Percentiles rank a stretch among this genome's conserved stretches.
Conservation (phyloP, 306 rosid species). For the Quercus mongolica region DNA sequence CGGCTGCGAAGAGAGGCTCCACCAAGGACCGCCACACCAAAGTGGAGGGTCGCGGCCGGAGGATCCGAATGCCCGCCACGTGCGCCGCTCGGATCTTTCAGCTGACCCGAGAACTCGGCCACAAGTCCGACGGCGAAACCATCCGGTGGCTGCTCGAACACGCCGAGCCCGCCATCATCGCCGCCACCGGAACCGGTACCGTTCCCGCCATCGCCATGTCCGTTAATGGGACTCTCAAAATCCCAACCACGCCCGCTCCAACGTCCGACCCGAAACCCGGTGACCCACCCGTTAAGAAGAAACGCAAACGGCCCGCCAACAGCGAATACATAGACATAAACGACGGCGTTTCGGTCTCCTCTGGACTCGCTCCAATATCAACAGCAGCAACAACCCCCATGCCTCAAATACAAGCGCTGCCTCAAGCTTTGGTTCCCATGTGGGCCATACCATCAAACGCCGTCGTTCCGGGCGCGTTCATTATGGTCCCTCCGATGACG, state of each 20-base stretch:
- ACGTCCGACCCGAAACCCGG: conserved; percentile 31
- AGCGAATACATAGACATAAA: conserved; percentile 46
- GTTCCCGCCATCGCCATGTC: conserved; percentile 82
- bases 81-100: conserved; percentile 86
- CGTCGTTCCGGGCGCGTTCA: conserved; percentile 48
- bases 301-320: conserved; percentile 48
- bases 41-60: conserved; percentile 80
- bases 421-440: conserved; percentile 53
- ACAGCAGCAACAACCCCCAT: background rate
- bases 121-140: conserved; percentile 89
- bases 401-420: conserved; percentile 32
- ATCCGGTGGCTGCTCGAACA: conserved; percentile 78
- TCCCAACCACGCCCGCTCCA: conserved; percentile 51
- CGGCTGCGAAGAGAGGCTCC: conserved; percentile 42
- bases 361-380: conserved; percentile 38
- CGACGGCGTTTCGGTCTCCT: conserved; percentile 51
- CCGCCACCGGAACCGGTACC: conserved; percentile 80
- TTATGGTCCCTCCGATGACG: conserved; percentile 46
- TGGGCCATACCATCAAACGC: conserved; percentile 68
- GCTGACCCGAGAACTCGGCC: conserved; percentile 76
- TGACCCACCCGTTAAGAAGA: conserved; percentile 40
- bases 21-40: conserved; percentile 84
- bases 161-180: conserved; percentile 77
- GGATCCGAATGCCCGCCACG: conserved; percentile 89
- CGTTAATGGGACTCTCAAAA: conserved; percentile 67